Evolutionary conservation across 108 stramenopile species (phyloP), one percentile per base, ranked within the genome.

Genomic region (Nitzschia palea): DNA sequence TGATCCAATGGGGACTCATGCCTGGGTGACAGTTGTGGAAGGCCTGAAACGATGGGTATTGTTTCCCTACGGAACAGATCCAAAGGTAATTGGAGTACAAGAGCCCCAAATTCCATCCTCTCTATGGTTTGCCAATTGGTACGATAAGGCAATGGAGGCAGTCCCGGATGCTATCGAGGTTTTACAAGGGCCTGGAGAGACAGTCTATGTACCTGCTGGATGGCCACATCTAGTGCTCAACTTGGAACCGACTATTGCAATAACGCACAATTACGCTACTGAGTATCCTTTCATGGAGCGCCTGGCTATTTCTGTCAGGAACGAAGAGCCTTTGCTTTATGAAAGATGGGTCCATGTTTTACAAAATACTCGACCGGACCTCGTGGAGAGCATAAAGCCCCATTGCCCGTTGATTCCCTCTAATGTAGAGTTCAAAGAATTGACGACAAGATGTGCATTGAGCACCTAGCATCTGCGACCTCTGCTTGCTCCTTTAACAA

Each of bases 191-290:
- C 87, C 90, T 9, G 90, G 93, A 17, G 93, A 95, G 73, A 90
- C 88, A 15, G 89, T 95, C 6, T 95, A 80, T 65, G 90, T 92
- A 22, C 94, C 90, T 9, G 80, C 81, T 17, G 94, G 94, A 33
- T 90, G 90, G 94, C 87, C 87, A 0, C 94, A 95, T 69, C 62
- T 90, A 51, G 94, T 95, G 3, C 42, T 95, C 44, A 95, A 95
- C 59, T 60, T 95, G 50, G 86, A 90, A 59, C 53, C 77, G 27
- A 85, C 89, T 0, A 87, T 90, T 22, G 94, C 94, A 2, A 76
- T 95, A 15, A 95, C 94, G 18, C 90, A 95, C 48, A 95, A 95
- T 65, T 95, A 91, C 50, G 93, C 93, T 1, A 76, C 82, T 0
- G 89, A 90, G 59, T 82, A 64, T 65, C 87, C 86, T 3, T 76